Evolutionary conservation across 2,329 filamentous ascomycete genomes (phyloP), one percentile per base, ranked within the genome.

Genomic region (Exophiala aquamarina): DNA sequence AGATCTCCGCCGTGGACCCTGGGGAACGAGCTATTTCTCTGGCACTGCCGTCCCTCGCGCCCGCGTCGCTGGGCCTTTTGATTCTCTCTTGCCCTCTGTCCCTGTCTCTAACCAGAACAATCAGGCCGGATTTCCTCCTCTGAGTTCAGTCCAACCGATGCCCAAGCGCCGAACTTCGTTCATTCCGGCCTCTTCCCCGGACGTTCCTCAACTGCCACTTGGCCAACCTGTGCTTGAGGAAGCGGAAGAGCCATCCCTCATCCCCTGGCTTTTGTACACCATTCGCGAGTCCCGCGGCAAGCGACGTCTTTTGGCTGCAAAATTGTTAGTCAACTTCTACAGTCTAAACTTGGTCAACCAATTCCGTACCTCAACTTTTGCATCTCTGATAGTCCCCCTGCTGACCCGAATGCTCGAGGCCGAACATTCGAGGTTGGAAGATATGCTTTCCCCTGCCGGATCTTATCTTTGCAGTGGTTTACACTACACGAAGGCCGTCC

Each of bases 261-360:
- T 91, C 31, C 81, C 86, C 1, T 91, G 86, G 83, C 75, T 93
- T 14, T 77, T 92, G 35, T 73, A 79, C 40, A 65, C 86, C 35
- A 74, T 82, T 36, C 76, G 86, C 55, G 74, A 77, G 11, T 74
- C 77, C 18, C 66, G 68, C 37, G 79, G 80, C 20, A 70, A 79
- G 52, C 78, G 82, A 46, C 76, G 84, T 15, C 68, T 90, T 39
- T 82, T 84, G 73, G 86, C 87, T 23, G 80, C 83, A 7, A 81
- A 81, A 21, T 72, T 92, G 7, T 72, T 90, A 33, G 81, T 86
- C 1, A 79, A 81, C 15, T 71, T 92, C 11, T 87, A 85, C 65
- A 83, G 82, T 57, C 75, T 84, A 10, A 83, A 83, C 1, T 75
- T 89, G 49, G 78, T 83, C 3, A 81, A 76, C 52, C 83, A 82